phyloP scores from a whole-genome alignment of 2,329 filamentous ascomycete species.

The Aspergillus clavatus region DNA sequence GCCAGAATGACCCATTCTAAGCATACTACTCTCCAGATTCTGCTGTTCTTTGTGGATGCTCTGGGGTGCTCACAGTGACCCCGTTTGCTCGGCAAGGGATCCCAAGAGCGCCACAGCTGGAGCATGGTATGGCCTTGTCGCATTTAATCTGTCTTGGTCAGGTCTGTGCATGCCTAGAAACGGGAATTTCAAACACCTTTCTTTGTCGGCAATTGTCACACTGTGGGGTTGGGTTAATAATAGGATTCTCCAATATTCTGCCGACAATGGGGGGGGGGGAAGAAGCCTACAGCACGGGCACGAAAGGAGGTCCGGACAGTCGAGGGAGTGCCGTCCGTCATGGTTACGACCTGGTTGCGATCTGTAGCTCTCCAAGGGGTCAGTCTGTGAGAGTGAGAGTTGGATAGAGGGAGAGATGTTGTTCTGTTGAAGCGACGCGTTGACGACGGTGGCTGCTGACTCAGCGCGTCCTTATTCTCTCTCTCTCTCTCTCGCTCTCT shows the following conservation, averaged over 20 bases:
- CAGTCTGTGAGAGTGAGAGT: too few species aligned
- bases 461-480: not conserved
- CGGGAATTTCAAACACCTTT: constrained; percentile 17
- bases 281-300: constrained; percentile 19
- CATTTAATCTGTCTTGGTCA: constrained; percentile 17
- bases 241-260: not conserved
- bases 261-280: not conserved
- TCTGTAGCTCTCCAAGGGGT: not conserved
- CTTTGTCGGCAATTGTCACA: constrained; percentile 26
- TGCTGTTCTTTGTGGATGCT: constrained; percentile 1
- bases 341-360: not conserved
- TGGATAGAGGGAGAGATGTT: too few species aligned
- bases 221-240: constrained; percentile 6
- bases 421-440: not conserved
- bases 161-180: not conserved
- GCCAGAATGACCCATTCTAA: too few species aligned
- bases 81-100: constrained; percentile 15
- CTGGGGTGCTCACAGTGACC: constrained; percentile 1
- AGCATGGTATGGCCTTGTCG: constrained; percentile 21
- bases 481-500: not conserved
- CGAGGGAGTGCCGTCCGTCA: constrained; percentile 6
- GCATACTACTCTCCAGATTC: constrained; percentile 16
- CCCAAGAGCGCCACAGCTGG: constrained; percentile 17
- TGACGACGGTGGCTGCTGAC: not conserved
- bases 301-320: constrained; percentile 19